Percentiles rank a stretch among this genome's conserved stretches.
These are phyloP conservation scores for Geranium incanum DNA, from an alignment of 441 rosid genomes.

Conservation along the genomic window DNA sequence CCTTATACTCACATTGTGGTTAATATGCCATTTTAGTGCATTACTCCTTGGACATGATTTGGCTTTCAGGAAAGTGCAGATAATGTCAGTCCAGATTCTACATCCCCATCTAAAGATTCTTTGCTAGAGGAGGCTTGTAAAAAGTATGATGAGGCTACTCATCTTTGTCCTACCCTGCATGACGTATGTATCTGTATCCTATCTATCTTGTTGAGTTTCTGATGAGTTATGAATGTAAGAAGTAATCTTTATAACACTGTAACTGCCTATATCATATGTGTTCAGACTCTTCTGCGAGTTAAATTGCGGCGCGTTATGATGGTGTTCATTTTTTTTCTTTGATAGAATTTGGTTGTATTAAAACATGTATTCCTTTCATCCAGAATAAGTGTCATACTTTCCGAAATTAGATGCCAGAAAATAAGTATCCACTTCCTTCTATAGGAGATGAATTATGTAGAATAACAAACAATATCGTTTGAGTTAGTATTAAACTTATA, in stretches of 20 bases:
- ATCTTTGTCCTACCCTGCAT: slow-evolving; percentile 82
- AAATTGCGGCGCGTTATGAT: neutral
- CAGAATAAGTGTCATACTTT: neutral
- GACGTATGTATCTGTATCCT: slow-evolving; percentile 53
- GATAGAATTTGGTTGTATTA: neutral
- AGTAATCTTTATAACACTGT: neutral
- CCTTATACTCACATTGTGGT: slow-evolving; percentile 5
- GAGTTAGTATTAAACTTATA: neutral
- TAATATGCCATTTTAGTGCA: neutral
- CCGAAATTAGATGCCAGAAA: neutral
- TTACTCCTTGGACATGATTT: slow-evolving; percentile 17
- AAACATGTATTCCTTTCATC: neutral
- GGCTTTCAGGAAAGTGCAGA: slow-evolving; percentile 93
- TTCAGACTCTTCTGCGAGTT: neutral
- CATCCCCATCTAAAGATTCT: slow-evolving; percentile 91
- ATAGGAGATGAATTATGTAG: neutral
- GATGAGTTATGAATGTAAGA: slow-evolving; percentile 10
- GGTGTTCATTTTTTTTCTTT: neutral
- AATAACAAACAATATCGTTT: neutral
- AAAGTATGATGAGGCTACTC: slow-evolving; percentile 89
- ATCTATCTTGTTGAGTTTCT: slow-evolving; percentile 19
- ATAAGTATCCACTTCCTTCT: neutral
- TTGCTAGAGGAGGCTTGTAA: slow-evolving; percentile 97
- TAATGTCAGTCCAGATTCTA: slow-evolving; percentile 79
- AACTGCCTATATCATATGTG: neutral